Evolutionary conservation across 306 rosid genomes (phyloP).

Genomic region (Mimosa bimucronata): DNA sequence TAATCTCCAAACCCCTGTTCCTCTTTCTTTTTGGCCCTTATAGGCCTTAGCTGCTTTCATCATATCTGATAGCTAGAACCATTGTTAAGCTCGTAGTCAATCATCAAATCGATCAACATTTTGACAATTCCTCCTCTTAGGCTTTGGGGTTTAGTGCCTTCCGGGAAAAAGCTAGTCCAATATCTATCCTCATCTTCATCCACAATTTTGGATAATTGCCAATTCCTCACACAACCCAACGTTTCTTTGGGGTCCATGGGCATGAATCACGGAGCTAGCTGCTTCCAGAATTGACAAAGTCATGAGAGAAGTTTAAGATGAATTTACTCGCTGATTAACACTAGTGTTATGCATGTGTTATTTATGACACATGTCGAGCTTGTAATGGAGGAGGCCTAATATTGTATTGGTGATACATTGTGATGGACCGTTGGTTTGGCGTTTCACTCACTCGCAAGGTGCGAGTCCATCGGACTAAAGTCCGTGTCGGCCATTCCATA

Average conservation of each 20-base stretch:
- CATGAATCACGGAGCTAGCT: background rate
- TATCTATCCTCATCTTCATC: constrained; percentile 19
- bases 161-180: constrained; percentile 29
- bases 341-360: too few species aligned
- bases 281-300: background rate
- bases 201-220: background rate
- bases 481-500: constrained; percentile 60
- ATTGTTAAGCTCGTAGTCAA: background rate
- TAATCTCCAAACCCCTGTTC: background rate
- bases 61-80: too few species aligned
- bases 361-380: background rate
- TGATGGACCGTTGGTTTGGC: constrained; percentile 36
- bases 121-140: background rate
- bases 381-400: background rate
- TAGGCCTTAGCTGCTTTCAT: background rate
- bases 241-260: background rate
- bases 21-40: constrained; percentile 2
- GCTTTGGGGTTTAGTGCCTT: constrained; percentile 12
- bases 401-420: background rate
- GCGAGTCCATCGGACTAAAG: background rate
- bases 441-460: background rate
- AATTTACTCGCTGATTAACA: background rate
- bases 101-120: constrained; percentile 29
- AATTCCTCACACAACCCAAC: background rate
- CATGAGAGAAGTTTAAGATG: background rate